Evolutionary conservation across 1,284 basidiomycete genomes (phyloP), one percentile per base, ranked within the genome.

Genomic region (Cryptococcus hybrid): DNA sequence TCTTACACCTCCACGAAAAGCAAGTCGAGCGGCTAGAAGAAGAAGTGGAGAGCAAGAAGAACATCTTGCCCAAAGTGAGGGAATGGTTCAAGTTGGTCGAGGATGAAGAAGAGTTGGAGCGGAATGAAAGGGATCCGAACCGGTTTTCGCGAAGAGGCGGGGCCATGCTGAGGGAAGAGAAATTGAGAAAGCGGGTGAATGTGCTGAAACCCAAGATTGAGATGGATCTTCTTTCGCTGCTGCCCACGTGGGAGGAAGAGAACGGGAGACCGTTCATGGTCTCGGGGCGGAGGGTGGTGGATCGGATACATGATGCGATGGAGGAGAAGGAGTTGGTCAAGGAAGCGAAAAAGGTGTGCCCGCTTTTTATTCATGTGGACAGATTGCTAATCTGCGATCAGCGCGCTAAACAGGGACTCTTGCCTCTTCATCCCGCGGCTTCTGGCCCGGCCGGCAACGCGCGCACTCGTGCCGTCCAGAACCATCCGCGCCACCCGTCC

Each of bases 161-260:
- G 84, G 52, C 82, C 84, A 60, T 99, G 49, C 79, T 99, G 49
- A 83, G 91, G 49, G 95, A 99, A 78, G 95, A 98, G 80, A 97
- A 96, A 83, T 92, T 96, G 88, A 84, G 95, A 54, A 99, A 97
- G 78, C 82, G 94, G 9, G 92, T 99, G n/a, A 84, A 84, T 62
- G 89, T 91, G 72, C 88, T 96, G 78, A 98, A 97, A 75, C 95
- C 95, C 30, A 86, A 89, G 92, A 83, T 96, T 58, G 94, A 97
- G 77, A 86, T 87, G 64, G 92, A 98, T 60, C 82, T 99, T 5
- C 77, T 96, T 8, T 77, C 81, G 0, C 82, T 86, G 0, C 85
- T 99, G 54, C 90, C 93, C 0, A 79, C 81, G 7, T 99, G 95
- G 95, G 95, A 99, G 77, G 83, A 86, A 51, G 84, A 87, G 63